Conservation (phyloP, 2,329 filamentous ascomycete genomes). For the Penicillium sp. region DNA sequence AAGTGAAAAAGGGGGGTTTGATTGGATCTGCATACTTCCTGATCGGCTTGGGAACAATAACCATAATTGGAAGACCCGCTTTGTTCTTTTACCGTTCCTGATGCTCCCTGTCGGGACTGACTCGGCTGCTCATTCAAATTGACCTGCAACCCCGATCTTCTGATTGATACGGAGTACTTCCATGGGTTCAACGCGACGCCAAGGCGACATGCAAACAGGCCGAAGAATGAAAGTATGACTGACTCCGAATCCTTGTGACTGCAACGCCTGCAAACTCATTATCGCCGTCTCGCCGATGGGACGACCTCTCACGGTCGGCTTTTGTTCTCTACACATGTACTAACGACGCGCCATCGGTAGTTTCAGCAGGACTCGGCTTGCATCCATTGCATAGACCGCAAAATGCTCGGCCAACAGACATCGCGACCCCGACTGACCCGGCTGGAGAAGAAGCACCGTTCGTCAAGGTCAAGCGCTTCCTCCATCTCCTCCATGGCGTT, state of each 20-base stretch:
- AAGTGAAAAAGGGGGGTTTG: background rate
- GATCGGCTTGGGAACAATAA: background rate
- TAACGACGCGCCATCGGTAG: background rate
- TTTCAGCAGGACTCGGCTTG: conserved; percentile 4
- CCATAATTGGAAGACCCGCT: background rate
- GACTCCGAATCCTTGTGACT: no score
- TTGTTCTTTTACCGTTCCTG: background rate
- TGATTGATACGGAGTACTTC: background rate
- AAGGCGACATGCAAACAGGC: conserved; percentile 3
- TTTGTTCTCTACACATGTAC: background rate
- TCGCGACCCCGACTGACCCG: conserved; percentile 19
- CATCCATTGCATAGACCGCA: conserved; percentile 15
- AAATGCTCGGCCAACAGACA: conserved; percentile 11
- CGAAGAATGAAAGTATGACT: conserved; percentile 7
- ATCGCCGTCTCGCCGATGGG: no score
- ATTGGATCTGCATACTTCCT: background rate
- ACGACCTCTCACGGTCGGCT: no score
- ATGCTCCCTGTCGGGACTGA: background rate
- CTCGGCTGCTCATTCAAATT: background rate
- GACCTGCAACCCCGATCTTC: background rate
- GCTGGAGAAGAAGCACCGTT: conserved; percentile 13
- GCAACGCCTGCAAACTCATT: no score
- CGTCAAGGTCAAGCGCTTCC: conserved; percentile 7
- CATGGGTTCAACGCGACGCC: conserved; percentile 5
- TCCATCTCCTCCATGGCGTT: background rate